Base-by-base conservation (phyloP, 2,329 filamentous ascomycete species). In the Fusarium musae region DNA sequence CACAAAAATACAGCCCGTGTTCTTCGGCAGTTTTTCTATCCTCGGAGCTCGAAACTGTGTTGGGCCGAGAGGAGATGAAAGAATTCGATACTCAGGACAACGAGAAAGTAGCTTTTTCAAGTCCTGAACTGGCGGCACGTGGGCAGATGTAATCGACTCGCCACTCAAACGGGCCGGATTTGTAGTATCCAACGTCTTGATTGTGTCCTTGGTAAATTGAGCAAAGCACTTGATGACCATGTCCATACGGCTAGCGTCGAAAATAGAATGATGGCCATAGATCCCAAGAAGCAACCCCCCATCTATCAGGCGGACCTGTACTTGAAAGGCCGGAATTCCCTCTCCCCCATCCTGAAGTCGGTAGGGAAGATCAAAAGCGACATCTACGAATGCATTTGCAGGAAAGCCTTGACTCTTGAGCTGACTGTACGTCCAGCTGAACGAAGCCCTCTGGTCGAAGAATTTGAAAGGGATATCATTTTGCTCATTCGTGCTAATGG, bases 141-240 rank as follows among this genome's bases (percentile, higher is more conserved):
- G n/a, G 9, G 5, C 13, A 43, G 9, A 0, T 10, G 9, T 0
- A 16, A 43, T 0, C 2, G 40, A 5, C 13, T n/a, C 5, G n/a
- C 6, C n/a, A 16, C 15, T 16, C 9, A 16, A 23, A 16, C 9
- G n/a, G 1, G 9, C 9, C 9, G 15, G 1, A 7, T 7, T 2
- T 6, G 9, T 16, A 15, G 3, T 4, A 4, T 13, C 2, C 8
- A 30, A 47, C 11, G 0, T 13, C 44, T 10, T 21, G 9, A 6
- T 1, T 1, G 12, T 17, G 13, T 10, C 2, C 3, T 9, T 6
- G 5, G 12, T 47, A 47, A 30, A 17, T 47, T 21, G 3, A 4
- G 26, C 8, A 30, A 47, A 21, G 5, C 9, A 4, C 5, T 12
- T 13, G 9, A 47, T 21, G 23, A 28, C 17, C 3, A 5, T 46